A percentile compares a stretch with the other conserved stretches of the same genome.
Conservation (phyloP, 2,329 filamentous ascomycete species). For the Microsporum canis region DNA sequence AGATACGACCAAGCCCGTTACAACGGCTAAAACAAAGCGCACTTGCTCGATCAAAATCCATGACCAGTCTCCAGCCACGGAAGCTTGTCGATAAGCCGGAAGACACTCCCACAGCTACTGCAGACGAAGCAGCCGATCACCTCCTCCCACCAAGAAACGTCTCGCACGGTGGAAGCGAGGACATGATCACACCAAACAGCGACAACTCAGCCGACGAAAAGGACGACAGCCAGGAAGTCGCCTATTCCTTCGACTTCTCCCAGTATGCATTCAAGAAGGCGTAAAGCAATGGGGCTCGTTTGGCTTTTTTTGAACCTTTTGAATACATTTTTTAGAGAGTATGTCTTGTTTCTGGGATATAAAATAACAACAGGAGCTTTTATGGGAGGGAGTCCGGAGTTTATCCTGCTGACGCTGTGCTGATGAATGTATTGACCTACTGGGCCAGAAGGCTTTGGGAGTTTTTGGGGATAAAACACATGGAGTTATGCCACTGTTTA, state of each 20-base stretch:
- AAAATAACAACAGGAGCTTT: not conserved
- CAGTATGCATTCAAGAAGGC: constrained; percentile 9
- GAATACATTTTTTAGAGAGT: not conserved
- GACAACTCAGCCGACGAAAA: constrained; percentile 30
- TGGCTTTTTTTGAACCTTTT: not conserved
- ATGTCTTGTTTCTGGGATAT: not conserved
- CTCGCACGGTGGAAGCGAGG: constrained; percentile 38
- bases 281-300: not conserved
- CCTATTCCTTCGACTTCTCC: constrained; percentile 9
- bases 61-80: constrained; percentile 18
- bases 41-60: constrained; percentile 28
- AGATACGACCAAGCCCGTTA: constrained; percentile 28
- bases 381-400: not conserved
- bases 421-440: too few relatives aligned
- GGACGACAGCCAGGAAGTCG: constrained; percentile 6
- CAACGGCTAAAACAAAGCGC: constrained; percentile 33
- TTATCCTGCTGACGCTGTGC: not conserved
- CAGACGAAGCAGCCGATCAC: not conserved
- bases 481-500: not conserved
- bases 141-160: not conserved
- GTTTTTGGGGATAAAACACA: not conserved
- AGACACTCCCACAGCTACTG: not conserved
- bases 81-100: not conserved
- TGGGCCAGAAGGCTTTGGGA: too few relatives aligned
- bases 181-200: constrained; percentile 41